Percentiles rank a stretch among this genome's conserved stretches.
Conservation (phyloP, 306 rosid species). For the Gleditsia sinensis region DNA sequence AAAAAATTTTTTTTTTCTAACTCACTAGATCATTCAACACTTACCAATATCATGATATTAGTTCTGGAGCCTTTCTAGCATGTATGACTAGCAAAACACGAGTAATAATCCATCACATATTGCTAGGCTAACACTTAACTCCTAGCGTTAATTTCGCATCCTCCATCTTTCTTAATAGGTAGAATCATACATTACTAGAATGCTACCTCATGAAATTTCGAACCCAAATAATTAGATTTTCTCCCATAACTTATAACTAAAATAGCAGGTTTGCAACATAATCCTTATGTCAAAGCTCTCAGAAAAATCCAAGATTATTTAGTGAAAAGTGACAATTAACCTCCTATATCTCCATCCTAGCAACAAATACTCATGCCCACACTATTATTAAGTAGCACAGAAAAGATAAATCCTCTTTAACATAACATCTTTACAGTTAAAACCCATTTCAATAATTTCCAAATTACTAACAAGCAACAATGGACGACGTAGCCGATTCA, state of each 20-base stretch:
- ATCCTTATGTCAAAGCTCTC: too few relatives aligned
- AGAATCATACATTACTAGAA: neutral
- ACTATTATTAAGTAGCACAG: neutral
- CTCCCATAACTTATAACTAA: neutral
- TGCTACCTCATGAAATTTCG: neutral
- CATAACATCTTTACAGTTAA: slow-evolving; percentile 13
- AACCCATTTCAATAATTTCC: slow-evolving; percentile 18
- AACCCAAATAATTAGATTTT: neutral
- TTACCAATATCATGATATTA: neutral
- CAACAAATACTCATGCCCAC: neutral
- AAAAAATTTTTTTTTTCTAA: neutral
- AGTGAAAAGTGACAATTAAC: neutral
- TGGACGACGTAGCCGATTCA: neutral
- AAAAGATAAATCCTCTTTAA: neutral
- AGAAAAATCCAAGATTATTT: neutral
- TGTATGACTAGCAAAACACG: neutral
- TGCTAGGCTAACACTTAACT: neutral
- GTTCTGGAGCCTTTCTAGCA: neutral
- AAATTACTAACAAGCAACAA: neutral
- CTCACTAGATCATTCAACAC: neutral
- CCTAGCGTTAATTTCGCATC: neutral
- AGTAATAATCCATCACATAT: neutral
- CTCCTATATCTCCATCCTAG: neutral
- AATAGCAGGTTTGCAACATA: too few relatives aligned
- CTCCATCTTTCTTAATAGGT: neutral